Base-by-base conservation (phyloP, 2,329 filamentous ascomycete genomes). In the Massarina eburnea region DNA sequence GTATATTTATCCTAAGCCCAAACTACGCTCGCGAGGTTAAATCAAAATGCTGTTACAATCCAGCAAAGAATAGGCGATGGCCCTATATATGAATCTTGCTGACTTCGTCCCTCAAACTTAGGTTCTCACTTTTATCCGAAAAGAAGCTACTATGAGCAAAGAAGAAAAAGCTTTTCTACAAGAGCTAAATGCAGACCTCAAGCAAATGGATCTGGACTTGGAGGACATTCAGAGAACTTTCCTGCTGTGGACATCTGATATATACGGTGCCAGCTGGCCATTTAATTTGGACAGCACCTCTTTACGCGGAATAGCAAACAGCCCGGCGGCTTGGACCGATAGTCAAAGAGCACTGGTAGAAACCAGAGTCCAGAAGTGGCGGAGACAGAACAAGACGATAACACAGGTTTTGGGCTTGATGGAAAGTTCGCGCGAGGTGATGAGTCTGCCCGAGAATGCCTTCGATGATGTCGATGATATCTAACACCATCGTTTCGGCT, bases 261-360 rank as follows among this genome's bases (percentile, higher is more conserved):
- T 64, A 8, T 42, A 47, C n/a, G 34, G 37, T 3, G 32, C 24
- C 1, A 30, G 15, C 15, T n/a, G n/a, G n/a, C 19, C 14, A 33
- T 17, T n/a, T 5, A 19, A 48, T 2, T 12, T 39, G 8, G 10
- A 51, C 1, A 27, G 6, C 15, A 17, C 21, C 42, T 10, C 4
- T 5, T 34, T 39, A 4, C 32, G 38, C 10, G 33, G 27, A 3
- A 10, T 64, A 7, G 42, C 54, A 0, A 12, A 22, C 7, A 62
- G 66, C 19, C 59, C 61, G 0, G 34, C 62, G 1, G 48, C 49
- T 6, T 68, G 65, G 65, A 46, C 48, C 8, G 62, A 66, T 14
- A 42, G 55, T 4, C 20, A 52, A 2, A 41, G 42, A 3, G 19
- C 7, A 0, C 30, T 8, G 10, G 52, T 61, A 14, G 58, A 61